Conservation (phyloP, 345 rosid genomes). For the Aquilaria malaccensis region DNA sequence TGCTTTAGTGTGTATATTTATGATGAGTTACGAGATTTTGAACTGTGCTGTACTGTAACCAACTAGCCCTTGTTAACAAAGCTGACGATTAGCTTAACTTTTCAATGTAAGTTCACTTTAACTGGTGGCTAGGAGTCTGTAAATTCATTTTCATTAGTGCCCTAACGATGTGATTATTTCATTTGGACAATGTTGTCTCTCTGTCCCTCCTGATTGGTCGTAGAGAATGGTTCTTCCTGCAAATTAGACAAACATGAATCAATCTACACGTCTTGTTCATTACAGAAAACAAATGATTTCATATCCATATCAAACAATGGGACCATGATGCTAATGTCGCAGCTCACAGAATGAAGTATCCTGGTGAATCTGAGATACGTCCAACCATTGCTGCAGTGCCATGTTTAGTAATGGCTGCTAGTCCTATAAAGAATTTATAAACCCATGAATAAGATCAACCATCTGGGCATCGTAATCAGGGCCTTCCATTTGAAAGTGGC, state of each 20-base stretch:
- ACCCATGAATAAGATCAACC: slow-evolving; percentile 53
- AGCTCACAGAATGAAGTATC: not conserved
- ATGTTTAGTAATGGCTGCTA: not conserved
- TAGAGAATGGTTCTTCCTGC: slow-evolving; percentile 15
- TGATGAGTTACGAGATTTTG: too few species aligned
- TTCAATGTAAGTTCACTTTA: slow-evolving; percentile 13
- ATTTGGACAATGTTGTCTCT: not conserved
- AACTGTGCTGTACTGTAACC: too few species aligned
- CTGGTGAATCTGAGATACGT: not conserved
- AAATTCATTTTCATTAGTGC: slow-evolving; percentile 1
- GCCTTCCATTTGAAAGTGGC: slow-evolving; percentile 98
- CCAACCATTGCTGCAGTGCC: not conserved
- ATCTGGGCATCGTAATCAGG: slow-evolving; percentile 73
- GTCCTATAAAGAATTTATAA: slow-evolving; percentile 47
- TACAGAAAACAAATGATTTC: too few species aligned
- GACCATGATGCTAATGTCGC: not conserved
- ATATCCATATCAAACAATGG: not conserved
- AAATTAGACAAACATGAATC: slow-evolving; percentile 10
- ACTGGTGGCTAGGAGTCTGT: not conserved
- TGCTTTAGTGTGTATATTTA: not conserved
- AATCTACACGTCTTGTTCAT: slow-evolving; percentile 5
- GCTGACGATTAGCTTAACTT: slow-evolving; percentile 4
- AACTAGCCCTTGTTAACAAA: too few species aligned
- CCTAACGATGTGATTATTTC: slow-evolving; percentile 7
- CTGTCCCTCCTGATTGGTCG: not conserved